These are phyloP conservation scores for Vitis hybrid DNA, from an alignment of 177 flowering plant genomes.

Conservation along the genomic window DNA sequence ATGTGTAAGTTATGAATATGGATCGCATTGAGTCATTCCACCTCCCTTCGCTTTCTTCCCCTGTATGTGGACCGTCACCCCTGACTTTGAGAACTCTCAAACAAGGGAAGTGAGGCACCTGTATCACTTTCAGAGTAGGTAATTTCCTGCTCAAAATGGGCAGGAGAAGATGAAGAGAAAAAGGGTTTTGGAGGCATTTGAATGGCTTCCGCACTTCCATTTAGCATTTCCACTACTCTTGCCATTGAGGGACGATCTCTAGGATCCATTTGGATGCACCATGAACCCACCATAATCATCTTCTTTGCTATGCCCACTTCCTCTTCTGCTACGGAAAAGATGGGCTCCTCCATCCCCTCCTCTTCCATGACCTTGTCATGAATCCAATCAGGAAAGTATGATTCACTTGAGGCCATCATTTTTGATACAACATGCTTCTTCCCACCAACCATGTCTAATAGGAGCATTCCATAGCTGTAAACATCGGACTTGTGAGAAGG, in stretches of 20 bases:
- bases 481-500: no score
- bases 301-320: background rate
- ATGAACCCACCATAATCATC: background rate
- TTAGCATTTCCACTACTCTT: background rate
- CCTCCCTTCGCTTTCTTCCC: no score
- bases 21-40: no score
- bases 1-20: no score
- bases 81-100: background rate
- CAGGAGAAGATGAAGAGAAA: background rate
- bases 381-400: background rate
- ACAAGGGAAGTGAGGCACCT: background rate
- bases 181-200: background rate
- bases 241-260: background rate
- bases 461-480: no score
- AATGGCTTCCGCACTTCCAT: background rate
- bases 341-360: background rate
- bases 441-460: background rate
- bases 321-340: no score
- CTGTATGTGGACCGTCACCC: no score
- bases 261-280: background rate
- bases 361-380: background rate
- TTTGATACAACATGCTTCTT: background rate
- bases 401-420: background rate
- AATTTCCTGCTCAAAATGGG: constrained; percentile 1
- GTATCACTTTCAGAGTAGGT: background rate